Base-by-base conservation (phyloP, 257 asterid genomes). In the Ehretia macrophylla region DNA sequence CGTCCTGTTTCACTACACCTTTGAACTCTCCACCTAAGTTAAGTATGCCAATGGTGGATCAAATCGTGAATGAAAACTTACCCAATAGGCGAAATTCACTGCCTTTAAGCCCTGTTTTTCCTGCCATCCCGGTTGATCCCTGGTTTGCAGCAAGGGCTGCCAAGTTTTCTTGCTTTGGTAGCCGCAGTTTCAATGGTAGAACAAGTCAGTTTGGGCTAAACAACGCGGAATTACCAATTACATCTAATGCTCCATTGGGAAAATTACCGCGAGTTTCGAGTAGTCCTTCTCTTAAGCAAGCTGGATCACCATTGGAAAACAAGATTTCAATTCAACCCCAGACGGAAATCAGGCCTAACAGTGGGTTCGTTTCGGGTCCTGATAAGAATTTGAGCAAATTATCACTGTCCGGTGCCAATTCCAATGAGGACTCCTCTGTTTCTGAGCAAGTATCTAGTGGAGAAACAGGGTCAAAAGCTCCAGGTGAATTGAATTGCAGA, bases 111-210 rank as follows among this genome's bases (percentile, higher is more conserved):
- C 84, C 86, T 39, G 77, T 81, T 21, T 65, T 81, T 56, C 78
- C 86, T 6, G 46, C 80, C 4, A 65, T 84, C 17, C 56, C 87
- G 12, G 60, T 84, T 63, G 98, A 87, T 80, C 96, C 88, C 27
- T 92, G 89, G 1, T 91, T 87, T 27, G 88, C 83, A 32, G 90
- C 83, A 72, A 69, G 94, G 66, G 95, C 91, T 3, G 89, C 99
- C 5, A 84, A 81, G 70, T 84, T 86, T 62, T 89, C 99, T 4
- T 77, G 94, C 78, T 89, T 83, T 40, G 94, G 94, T 1, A 85
- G 88, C 65, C 72, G 83, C 32, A 88, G 95, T 63, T 86, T 86
- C 69, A 88, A 86, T 19, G 95, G 80, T 10, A 62, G 94, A 14
- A 74, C 78, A 1, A 57, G 70, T 50, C 79, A 63, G 3, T 51